Conservation (phyloP, 2,329 filamentous ascomycete genomes). For the Magnaporthiopsis incrustans region DNA sequence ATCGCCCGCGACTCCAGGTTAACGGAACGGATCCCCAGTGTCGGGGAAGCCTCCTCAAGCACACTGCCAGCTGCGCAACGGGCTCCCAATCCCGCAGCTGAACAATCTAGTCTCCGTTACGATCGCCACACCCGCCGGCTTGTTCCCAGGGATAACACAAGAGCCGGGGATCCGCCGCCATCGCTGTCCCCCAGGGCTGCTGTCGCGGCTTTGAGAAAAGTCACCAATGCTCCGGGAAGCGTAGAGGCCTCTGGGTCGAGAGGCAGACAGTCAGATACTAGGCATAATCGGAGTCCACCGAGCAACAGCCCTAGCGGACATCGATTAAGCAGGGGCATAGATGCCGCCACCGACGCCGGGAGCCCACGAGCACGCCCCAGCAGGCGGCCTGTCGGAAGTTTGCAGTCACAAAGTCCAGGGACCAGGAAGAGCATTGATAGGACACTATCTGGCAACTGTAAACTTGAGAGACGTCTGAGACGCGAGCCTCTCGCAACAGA, state of each 20-base stretch:
- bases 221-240: neutral
- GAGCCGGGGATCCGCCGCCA: neutral
- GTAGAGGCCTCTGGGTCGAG: neutral
- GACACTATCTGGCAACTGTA: neutral
- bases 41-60: conserved; percentile 2
- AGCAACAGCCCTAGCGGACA: neutral
- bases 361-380: neutral
- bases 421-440: neutral
- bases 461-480: neutral
- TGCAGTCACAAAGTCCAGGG: neutral
- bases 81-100: neutral
- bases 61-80: neutral
- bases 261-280: neutral
- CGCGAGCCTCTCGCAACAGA: neutral
- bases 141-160: conserved; percentile 6
- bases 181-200: neutral
- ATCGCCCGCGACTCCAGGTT: conserved; percentile 27
- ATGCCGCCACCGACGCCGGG: neutral
- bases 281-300: neutral
- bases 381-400: neutral
- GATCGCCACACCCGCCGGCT: conserved; percentile 12
- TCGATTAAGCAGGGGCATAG: neutral
- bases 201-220: conserved; percentile 4
- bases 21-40: neutral
- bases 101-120: conserved; percentile 3